These are phyloP conservation scores for Dothideomycetes sp. DNA, from an alignment of 2,329 filamentous ascomycete species.

Conservation along the genomic window DNA sequence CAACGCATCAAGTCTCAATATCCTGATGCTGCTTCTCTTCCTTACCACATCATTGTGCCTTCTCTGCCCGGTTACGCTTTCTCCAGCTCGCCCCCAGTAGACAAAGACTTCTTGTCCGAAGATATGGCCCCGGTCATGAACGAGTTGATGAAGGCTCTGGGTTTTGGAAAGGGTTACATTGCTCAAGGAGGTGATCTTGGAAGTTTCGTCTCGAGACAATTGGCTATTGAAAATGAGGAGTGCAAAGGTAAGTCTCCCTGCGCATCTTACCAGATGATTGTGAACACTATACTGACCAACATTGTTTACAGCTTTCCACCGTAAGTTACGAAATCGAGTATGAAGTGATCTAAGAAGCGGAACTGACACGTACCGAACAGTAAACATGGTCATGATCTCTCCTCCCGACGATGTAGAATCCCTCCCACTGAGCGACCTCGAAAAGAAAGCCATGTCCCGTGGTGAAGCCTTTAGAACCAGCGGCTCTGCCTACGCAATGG, in stretches of 20 bases:
- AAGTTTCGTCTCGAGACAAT: constrained; percentile 33
- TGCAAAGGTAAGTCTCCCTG: constrained; percentile 37
- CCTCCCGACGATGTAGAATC: constrained; percentile 20
- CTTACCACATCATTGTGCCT: constrained; percentile 50
- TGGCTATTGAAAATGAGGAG: constrained; percentile 35
- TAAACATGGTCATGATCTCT: constrained; percentile 14
- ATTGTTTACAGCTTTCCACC: neutral
- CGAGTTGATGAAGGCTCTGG: constrained; percentile 44
- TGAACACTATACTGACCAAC: neutral
- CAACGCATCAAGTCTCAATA: constrained; percentile 40
- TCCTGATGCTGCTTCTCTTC: constrained; percentile 37
- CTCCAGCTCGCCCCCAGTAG: constrained; percentile 39
- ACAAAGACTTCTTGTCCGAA: constrained; percentile 34
- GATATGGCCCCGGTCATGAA: constrained; percentile 40
- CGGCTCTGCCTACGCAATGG: constrained; percentile 42
- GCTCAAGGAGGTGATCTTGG: constrained; percentile 52
- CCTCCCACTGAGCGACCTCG: constrained; percentile 23
- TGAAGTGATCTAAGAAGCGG: neutral
- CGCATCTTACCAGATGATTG: neutral
- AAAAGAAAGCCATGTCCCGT: constrained; percentile 32
- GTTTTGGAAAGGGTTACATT: constrained; percentile 44
- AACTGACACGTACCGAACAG: neutral
- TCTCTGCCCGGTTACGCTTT: constrained; percentile 47
- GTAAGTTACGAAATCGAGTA: neutral
- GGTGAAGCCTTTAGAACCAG: constrained; percentile 31